Evolutionary conservation across 2,329 filamentous ascomycete species (phyloP), one percentile per base, ranked within the genome.

Genomic region (Clonostachys rhizophaga): DNA sequence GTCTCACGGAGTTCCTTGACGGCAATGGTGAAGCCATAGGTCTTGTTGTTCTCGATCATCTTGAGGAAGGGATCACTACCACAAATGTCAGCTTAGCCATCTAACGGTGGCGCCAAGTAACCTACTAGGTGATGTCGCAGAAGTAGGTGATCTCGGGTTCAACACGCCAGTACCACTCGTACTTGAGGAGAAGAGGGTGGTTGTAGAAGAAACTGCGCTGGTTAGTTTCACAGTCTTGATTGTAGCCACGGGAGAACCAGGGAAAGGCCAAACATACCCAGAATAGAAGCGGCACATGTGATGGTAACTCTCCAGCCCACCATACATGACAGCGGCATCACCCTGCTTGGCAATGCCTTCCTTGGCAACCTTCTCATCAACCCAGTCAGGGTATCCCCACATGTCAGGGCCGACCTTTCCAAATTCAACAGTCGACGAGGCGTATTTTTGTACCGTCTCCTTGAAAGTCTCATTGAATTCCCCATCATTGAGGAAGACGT

Each of bases 71-170:
- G 94, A 66, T 99, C 94, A 63, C 89, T 92, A 52, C 13, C 18
- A 18, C 34, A 13, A 36, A 18, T 11, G n/a, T 44, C 12, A 35
- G 33, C 33, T 10, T 34, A 18, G 35, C 6, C 18, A 13, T 20
- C 5, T 24, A 14, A 39, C 12, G 2, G 4, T 33, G 12, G 24
- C 14, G 10, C 14, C 12, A 17, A 9, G 42, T 12, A 33, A 55
- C 60, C 40, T 83, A 92, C 89, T 99, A 99, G 54, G 94, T 99
- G 57, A 99, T 97, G 65, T 99, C 94, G 69, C 94, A 99, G 74
- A 99, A 99, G 74, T 97, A 99, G 73, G 92, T 96, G 81, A 99
- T 97, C 70, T 99, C 94, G 54, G 94, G 94, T 77, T 99, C 94
- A 58, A 99, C 76, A 53, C 94, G 90, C 94, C 94, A 99, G 75